phyloP scores from a whole-genome alignment of 768 basidiomycete genomes.

The Lactarius psammicola region DNA sequence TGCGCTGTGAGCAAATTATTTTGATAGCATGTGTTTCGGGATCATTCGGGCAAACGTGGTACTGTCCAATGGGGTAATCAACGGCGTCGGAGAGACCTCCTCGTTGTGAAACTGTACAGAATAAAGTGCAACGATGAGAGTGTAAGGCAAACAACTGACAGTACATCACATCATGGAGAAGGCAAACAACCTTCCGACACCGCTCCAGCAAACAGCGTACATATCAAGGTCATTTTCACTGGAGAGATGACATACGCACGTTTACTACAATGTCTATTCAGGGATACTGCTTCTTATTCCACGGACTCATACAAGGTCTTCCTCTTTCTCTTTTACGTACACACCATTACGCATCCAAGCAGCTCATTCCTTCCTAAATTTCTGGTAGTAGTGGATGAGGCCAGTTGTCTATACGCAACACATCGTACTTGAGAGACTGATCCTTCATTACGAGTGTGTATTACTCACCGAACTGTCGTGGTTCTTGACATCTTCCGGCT shows the following conservation, averaged over 20 bases:
- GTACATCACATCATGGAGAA: background rate
- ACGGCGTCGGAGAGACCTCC: background rate
- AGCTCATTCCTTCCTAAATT: slow-evolving; percentile 69
- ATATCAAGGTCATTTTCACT: background rate
- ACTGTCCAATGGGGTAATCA: background rate
- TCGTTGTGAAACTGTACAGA: too few species aligned
- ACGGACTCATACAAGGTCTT: background rate
- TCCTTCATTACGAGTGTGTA: background rate
- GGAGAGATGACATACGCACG: background rate
- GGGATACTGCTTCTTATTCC: background rate
- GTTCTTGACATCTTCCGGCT: slow-evolving; percentile 72
- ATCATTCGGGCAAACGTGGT: background rate
- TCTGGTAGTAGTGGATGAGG: slow-evolving; percentile 96
- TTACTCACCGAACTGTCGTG: slow-evolving; percentile 78
- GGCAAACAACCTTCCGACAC: background rate
- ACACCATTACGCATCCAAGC: background rate
- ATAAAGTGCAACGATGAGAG: too few species aligned
- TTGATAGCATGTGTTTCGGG: background rate
- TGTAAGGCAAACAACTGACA: too few species aligned
- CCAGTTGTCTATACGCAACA: slow-evolving; percentile 71
- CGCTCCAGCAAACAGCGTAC: background rate
- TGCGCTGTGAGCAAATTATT: too few species aligned
- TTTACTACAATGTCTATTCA: slow-evolving; percentile 1
- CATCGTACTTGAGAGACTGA: slow-evolving; percentile 2
- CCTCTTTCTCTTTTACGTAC: background rate